Conservation (phyloP, 169 alveolate genomes). For the Eimeria necatrix region DNA sequence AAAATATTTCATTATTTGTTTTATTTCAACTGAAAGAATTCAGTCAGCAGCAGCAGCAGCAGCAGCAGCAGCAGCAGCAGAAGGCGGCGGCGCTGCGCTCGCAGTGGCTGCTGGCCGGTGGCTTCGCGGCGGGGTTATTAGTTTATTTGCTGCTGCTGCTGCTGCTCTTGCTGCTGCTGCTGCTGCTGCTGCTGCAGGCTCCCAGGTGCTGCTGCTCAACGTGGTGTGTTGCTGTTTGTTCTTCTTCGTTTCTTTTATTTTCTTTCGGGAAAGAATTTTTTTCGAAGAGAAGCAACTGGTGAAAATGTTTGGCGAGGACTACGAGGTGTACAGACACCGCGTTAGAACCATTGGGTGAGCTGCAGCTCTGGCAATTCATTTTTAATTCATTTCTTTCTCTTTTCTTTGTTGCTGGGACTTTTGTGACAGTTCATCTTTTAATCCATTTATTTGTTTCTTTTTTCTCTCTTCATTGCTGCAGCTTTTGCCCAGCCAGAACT, state of each 20-base stretch:
- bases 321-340: slow-evolving; percentile 68
- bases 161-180: background rate
- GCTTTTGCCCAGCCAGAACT: no score
- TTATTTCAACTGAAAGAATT: no score
- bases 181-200: slow-evolving; percentile 52
- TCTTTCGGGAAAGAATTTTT: slow-evolving; percentile 61
- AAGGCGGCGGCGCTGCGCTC: no score
- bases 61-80: no score
- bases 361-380: background rate
- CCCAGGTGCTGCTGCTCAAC: slow-evolving; percentile 59
- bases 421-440: background rate
- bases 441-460: background rate
- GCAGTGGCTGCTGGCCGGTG: no score
- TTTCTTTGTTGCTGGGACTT: background rate
- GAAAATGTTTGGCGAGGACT: slow-evolving; percentile 40
- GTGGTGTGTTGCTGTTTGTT: slow-evolving; percentile 37
- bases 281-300: slow-evolving; percentile 65
- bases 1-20: no score
- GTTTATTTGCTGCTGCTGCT: background rate
- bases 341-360: slow-evolving; percentile 41
- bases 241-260: slow-evolving; percentile 21
- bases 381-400: background rate
- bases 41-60: no score
- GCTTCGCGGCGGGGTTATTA: no score
- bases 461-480: no score